Conservation (phyloP, 495 filamentous ascomycete genomes). For the Daldinia grandis region DNA sequence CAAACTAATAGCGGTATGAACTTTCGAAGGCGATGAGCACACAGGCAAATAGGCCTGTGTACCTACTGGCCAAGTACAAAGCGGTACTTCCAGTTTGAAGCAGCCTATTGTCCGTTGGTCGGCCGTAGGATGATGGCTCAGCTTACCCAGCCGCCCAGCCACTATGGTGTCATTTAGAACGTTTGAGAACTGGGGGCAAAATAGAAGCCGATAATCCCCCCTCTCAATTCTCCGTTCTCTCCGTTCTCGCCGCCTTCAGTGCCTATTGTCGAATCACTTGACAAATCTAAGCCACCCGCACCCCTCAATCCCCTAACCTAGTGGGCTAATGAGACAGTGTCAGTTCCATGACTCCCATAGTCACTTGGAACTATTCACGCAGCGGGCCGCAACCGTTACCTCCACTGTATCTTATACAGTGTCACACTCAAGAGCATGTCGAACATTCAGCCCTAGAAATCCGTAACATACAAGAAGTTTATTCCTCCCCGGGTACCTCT, state of each 20-base stretch:
- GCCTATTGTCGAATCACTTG: constrained; percentile 38
- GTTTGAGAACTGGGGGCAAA: constrained; percentile 16
- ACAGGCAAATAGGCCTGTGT: neutral
- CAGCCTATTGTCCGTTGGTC: constrained; percentile 9
- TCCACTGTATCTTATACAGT: constrained; percentile 28
- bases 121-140: constrained; percentile 29
- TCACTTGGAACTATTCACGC: constrained; percentile 34
- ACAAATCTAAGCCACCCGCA: constrained; percentile 26
- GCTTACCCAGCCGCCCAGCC: constrained; percentile 34
- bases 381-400: constrained; percentile 21
- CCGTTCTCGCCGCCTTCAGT: constrained; percentile 17
- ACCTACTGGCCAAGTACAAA: neutral
- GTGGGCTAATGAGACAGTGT: constrained; percentile 31
- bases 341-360: neutral
- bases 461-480: constrained; percentile 31
- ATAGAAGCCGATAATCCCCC: constrained; percentile 6
- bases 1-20: neutral
- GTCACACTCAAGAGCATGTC: constrained; percentile 22
- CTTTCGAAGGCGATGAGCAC: neutral
- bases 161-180: neutral
- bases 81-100: constrained; percentile 3
- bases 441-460: constrained; percentile 39
- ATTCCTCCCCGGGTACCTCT: constrained; percentile 1
- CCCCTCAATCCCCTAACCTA: constrained; percentile 15
- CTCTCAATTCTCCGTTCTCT: neutral